phyloP scores from a whole-genome alignment of 495 filamentous ascomycete genomes.

The Hapsidospora chrysogenum region DNA sequence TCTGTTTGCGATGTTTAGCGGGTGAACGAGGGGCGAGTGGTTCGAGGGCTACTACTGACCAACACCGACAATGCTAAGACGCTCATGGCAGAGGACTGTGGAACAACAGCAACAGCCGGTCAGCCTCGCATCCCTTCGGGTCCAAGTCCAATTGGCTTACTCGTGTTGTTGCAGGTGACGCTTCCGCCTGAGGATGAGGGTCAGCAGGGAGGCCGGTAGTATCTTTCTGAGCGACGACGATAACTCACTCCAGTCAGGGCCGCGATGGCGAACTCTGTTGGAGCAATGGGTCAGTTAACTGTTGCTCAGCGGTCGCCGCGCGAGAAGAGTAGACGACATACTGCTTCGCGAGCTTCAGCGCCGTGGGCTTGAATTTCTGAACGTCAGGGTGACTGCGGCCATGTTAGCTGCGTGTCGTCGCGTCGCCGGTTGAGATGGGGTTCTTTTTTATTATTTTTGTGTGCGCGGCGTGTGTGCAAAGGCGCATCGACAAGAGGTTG shows the following conservation, averaged over 20 bases:
- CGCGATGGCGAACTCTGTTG: conserved; percentile 87
- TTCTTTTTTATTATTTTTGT: no score
- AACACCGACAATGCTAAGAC: conserved; percentile 93
- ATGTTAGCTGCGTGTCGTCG: background rate
- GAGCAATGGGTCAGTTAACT: conserved; percentile 21
- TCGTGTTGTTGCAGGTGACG: conserved; percentile 73
- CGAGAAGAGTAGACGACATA: conserved; percentile 31
- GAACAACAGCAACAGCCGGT: background rate
- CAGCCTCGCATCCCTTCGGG: background rate
- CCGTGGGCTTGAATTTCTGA: conserved; percentile 89
- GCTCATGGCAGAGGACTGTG: conserved; percentile 88
- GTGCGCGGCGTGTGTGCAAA: background rate
- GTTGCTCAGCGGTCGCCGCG: conserved; percentile 5
- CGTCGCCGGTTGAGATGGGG: no score
- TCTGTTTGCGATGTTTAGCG: conserved; percentile 33
- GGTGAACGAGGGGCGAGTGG: conserved; percentile 12
- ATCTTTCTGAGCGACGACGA: no score
- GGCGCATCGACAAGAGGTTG: conserved; percentile 3
- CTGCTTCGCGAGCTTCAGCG: conserved; percentile 91
- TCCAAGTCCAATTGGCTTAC: conserved; percentile 26
- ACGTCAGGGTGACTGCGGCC: conserved; percentile 77
- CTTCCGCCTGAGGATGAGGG: conserved; percentile 52
- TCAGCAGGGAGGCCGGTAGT: conserved; percentile 8
- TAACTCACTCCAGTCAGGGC: conserved; percentile 93
- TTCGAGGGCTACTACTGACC: conserved; percentile 36